Conservation (phyloP, 2,329 filamentous ascomycete species). For the Fusarium anguioides region DNA sequence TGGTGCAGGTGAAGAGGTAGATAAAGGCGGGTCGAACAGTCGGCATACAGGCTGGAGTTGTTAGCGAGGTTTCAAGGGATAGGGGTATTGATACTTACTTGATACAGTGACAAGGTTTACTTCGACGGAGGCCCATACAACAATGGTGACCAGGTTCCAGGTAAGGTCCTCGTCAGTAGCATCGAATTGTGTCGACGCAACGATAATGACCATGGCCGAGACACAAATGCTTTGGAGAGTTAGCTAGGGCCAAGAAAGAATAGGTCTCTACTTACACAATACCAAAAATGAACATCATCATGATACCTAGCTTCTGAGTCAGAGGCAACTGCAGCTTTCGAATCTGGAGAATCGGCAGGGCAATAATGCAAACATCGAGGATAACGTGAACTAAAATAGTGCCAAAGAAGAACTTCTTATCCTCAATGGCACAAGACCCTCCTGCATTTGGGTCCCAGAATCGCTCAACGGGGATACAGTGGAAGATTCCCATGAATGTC, state of each 20-base stretch:
- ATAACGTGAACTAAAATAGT: constrained; percentile 47
- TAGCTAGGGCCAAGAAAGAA: rapidly evolving
- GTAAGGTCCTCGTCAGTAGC: constrained; percentile 29
- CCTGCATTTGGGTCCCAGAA: constrained; percentile 32
- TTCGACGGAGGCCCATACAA: constrained; percentile 42
- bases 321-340: constrained; percentile 44
- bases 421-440: constrained; percentile 36
- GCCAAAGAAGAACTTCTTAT: constrained; percentile 50
- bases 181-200: constrained; percentile 29
- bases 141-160: constrained; percentile 38
- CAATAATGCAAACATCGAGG: constrained; percentile 48
- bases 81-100: background rate
- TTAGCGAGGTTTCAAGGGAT: rapidly evolving
- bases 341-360: constrained; percentile 47
- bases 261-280: constrained; percentile 38
- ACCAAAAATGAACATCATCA: constrained; percentile 47
- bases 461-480: constrained; percentile 29
- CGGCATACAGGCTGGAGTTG: constrained; percentile 29
- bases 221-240: constrained; percentile 24
- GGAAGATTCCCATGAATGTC: constrained; percentile 36
- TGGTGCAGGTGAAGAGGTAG: constrained; percentile 35
- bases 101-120: constrained; percentile 44
- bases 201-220: constrained; percentile 38
- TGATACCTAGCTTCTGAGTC: constrained; percentile 45
- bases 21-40: constrained; percentile 36